Evolutionary conservation across 176 grass and related monocot genomes (phyloP).

Genomic region (Oryza coarctata): DNA sequence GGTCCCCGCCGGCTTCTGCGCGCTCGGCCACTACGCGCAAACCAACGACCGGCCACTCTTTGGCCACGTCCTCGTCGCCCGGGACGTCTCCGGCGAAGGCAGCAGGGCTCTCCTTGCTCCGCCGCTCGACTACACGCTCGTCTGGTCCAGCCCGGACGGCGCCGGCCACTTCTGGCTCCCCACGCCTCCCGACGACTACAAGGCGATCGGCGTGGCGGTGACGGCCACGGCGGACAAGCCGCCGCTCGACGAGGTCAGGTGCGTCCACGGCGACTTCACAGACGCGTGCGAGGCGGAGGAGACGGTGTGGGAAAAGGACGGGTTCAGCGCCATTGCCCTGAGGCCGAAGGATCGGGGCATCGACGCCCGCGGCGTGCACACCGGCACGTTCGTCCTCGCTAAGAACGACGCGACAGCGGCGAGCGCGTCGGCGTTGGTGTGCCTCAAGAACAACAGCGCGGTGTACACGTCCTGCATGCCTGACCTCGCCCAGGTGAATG

Average conservation of each 20-base stretch:
- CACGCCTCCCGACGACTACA: slow-evolving; percentile 46
- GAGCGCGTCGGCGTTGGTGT: slow-evolving; percentile 32
- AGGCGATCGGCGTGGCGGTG: slow-evolving; percentile 48
- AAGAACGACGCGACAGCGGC: slow-evolving; percentile 17
- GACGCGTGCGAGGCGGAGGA: slow-evolving; percentile 59
- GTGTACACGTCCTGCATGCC: slow-evolving; percentile 62
- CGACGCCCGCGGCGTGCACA: slow-evolving; percentile 51
- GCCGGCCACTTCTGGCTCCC: slow-evolving; percentile 74
- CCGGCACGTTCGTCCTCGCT: slow-evolving; percentile 54
- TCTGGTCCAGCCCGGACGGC: slow-evolving; percentile 73
- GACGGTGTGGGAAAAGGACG: slow-evolving; percentile 45
- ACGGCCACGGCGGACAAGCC: slow-evolving; percentile 57
- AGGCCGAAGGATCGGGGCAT: slow-evolving; percentile 51
- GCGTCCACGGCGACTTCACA: slow-evolving; percentile 71
- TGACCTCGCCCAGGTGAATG: slow-evolving; percentile 50
- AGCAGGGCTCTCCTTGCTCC: slow-evolving; percentile 23
- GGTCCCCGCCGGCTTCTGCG: slow-evolving; percentile 54
- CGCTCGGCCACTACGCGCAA: slow-evolving; percentile 70
- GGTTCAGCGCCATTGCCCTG: slow-evolving; percentile 40
- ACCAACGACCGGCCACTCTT: slow-evolving; percentile 66
- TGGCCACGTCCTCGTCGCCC: slow-evolving; percentile 58
- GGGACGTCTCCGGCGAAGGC: slow-evolving; percentile 13
- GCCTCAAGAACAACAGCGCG: slow-evolving; percentile 63
- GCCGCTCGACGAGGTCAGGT: slow-evolving; percentile 44
- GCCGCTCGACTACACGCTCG: slow-evolving; percentile 54